phyloP scores from a whole-genome alignment of 2,329 filamentous ascomycete species.

The Hymenoscyphus fructigenus region DNA sequence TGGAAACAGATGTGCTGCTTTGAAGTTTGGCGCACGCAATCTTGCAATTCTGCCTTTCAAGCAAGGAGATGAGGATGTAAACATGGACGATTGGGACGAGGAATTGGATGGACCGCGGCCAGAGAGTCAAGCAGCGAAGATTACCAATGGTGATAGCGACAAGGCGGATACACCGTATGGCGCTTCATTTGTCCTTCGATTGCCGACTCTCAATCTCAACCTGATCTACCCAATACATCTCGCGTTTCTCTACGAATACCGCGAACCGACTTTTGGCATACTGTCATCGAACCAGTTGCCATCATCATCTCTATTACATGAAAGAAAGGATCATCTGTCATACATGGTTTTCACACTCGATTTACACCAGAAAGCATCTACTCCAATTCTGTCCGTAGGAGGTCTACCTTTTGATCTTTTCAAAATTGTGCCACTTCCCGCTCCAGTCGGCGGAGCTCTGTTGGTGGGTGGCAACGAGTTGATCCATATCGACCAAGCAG shows the following conservation, averaged over 20 bases:
- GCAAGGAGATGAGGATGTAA: conserved; percentile 80
- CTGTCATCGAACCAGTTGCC: conserved; percentile 74
- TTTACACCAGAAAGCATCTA: conserved; percentile 88
- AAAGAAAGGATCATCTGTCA: conserved; percentile 79
- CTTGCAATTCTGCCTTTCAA: conserved; percentile 93
- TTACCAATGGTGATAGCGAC: conserved; percentile 27
- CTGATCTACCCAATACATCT: conserved; percentile 88
- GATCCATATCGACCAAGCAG: conserved; percentile 93
- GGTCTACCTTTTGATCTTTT: conserved; percentile 86
- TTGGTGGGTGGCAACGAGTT: conserved; percentile 86
- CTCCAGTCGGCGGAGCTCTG: conserved; percentile 84
- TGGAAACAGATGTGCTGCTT: conserved; percentile 85
- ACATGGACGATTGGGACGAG: conserved; percentile 88
- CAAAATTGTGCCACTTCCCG: conserved; percentile 76
- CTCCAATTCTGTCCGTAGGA: conserved; percentile 82
- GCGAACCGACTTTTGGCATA: conserved; percentile 95
- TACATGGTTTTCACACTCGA: conserved; percentile 97
- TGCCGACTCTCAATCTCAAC: conserved; percentile 83
- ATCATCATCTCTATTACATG: conserved; percentile 69
- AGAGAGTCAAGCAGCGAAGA: conserved; percentile 43
- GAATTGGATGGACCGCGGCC: conserved; percentile 70
- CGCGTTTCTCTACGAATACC: conserved; percentile 92
- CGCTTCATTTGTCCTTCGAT: conserved; percentile 87
- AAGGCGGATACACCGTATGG: conserved; percentile 68
- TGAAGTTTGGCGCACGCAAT: conserved; percentile 87